phyloP scores from a whole-genome alignment of 805 yeast genomes.

The Hagleromyces aurorensis region DNA sequence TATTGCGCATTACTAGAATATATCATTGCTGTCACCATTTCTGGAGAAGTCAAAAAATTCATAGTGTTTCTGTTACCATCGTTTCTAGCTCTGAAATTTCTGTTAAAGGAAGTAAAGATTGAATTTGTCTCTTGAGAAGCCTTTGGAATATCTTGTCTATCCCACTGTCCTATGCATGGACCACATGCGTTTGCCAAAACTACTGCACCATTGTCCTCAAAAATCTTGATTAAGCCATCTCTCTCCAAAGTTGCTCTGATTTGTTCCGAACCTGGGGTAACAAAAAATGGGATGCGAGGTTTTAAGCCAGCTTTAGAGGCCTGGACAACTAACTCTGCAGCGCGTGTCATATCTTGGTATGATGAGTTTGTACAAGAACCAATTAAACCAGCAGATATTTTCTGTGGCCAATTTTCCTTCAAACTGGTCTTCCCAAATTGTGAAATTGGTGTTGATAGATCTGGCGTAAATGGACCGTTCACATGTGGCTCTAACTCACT shows the following conservation, averaged over 20 bases:
- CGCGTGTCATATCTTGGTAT: constrained; percentile 97
- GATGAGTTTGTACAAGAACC: constrained; percentile 99
- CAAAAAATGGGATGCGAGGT: constrained; percentile 87
- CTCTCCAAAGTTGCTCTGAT: constrained; percentile 94
- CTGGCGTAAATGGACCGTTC: constrained; percentile 98
- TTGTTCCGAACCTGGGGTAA: constrained; percentile 98
- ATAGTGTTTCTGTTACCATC: constrained; percentile 97
- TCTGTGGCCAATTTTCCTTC: constrained; percentile 77
- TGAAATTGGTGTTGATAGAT: constrained; percentile 87
- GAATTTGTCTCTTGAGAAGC: constrained; percentile 66
- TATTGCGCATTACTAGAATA: constrained; percentile 88
- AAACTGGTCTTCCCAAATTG: constrained; percentile 65
- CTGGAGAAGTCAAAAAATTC: constrained; percentile 98
- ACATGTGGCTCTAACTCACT: constrained; percentile 85
- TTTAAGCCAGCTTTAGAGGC: constrained; percentile 81
- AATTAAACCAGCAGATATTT: constrained; percentile 85
- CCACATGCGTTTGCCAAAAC: constrained; percentile 98
- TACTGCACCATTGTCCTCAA: constrained; percentile 81
- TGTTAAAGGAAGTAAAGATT: constrained; percentile 93
- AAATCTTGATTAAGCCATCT: constrained; percentile 79
- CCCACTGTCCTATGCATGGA: constrained; percentile 99
- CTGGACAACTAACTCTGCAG: constrained; percentile 81
- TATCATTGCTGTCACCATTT: constrained; percentile 93
- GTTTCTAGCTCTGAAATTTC: constrained; percentile 96
- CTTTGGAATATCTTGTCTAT: constrained; percentile 71